Base-by-base conservation (phyloP, 2,329 filamentous ascomycete genomes). In the Verticillium nubilum region DNA sequence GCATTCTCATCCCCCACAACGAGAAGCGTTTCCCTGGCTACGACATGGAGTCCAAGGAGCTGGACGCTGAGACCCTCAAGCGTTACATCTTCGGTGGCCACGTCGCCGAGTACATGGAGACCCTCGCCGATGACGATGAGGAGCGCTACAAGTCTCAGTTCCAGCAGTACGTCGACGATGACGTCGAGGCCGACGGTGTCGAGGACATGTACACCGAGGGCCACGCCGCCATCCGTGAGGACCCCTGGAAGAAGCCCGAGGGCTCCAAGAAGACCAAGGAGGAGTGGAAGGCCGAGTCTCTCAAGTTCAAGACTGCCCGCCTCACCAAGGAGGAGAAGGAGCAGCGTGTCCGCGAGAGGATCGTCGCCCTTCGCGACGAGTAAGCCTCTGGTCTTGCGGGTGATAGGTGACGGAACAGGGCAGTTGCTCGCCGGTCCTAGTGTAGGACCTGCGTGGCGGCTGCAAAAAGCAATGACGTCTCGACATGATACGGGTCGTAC, bases 41-140 rank as follows among this genome's bases (percentile, higher is more conserved):
- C 88, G 95, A 99, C 78, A 91, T 97, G 31, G 95, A 99, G 85
- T 81, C 83, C 79, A 93, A 99, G 90, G 94, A 98, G 87, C 91
- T 99, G 73, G 95, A 99, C 73, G 86, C 92, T 73, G 95, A 99
- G 80, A 90, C 87, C 69, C 91, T 99, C 76, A 92, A 94, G 86
- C 96, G 93, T 86, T 99, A 99, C 90, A 99, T 99, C 86, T 94
- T 91, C 80, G 95, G 86, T 75, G 94, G 95, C 64, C 95, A 99
- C 87, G 91, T 99, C 67, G 93, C 94, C 70, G 95, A 99, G 88
- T 99, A 99, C 89, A 99, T 99, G 95, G 95, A 99, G 89, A 95
- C 90, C 62, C 91, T 99, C 67, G 95, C 95, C 81, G 95, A 99
- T 73, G 95, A 99, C 77, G 95, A 99, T 76, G 95, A 99, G 90